Base-by-base conservation (phyloP, 139 green algal species). In the Chlorella sp. region DNA sequence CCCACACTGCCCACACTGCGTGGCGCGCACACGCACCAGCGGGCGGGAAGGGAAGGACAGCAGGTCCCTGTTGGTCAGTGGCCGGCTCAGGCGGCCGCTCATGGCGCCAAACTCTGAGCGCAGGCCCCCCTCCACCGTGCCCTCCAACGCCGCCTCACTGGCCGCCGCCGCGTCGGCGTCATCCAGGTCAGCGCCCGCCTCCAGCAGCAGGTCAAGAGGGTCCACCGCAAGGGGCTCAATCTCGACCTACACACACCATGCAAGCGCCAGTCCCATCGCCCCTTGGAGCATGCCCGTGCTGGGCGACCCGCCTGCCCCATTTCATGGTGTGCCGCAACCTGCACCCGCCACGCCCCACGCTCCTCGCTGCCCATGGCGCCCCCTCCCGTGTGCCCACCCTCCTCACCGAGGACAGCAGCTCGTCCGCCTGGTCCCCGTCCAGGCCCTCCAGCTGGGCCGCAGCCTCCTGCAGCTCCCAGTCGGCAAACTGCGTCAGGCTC, bases 401-500 rank as follows among this genome's bases (percentile, higher is more conserved):
- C 42, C 42, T 55, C 42, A 55, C 42, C 42, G 10, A 10, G 10
- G 42, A 10, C 42, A 55, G 42, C 42, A 55, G 42, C 42, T 36
- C 29, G 61, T 67, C 61, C 29, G 29, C 14, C 17, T 70, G 32
- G 31, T 76, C 80, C 30, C 72, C 70, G 26, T 82, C 73, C 0
- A 68, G 66, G n/a, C n/a, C n/a, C n/a, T n/a, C n/a, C 30, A 73
- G 36, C 2, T 65, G 70, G 42, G 63, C 72, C 20, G 65, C 71
- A 1, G 74, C 77, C 62, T 78, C 71, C 34, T 80, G 61, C 23
- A 81, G 67, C 22, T 85, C 83, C 49, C 79, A 80, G 49, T 82
- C 62, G 17, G 77, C 76, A 70, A 75, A 81, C 71, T 88, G 83
- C 1, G 77, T 88, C 68, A 88, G 79, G 29, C 27, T 34, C 30